Evolutionary conservation across 495 filamentous ascomycete genomes (phyloP).

Genomic region (Thozetella sp.): DNA sequence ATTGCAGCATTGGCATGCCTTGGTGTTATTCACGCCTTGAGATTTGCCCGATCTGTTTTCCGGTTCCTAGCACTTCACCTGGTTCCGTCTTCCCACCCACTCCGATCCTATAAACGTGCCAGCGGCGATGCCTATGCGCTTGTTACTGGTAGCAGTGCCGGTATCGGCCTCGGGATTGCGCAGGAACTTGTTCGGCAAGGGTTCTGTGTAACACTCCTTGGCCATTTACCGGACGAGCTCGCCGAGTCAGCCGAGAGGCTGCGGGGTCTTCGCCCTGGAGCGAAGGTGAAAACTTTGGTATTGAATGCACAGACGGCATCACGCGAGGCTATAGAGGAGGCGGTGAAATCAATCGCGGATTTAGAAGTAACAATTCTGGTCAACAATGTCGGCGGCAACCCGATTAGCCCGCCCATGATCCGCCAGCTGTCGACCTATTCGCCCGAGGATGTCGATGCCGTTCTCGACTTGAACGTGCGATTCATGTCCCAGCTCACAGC

Average conservation of each 20-base stretch:
- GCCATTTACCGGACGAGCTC: slow-evolving; percentile 31
- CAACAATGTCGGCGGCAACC: slow-evolving; percentile 30
- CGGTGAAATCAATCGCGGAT: slow-evolving; percentile 10
- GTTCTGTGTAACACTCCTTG: slow-evolving; percentile 58
- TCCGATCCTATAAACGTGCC: slow-evolving; percentile 10
- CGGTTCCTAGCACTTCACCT: slow-evolving; percentile 18
- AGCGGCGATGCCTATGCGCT: slow-evolving; percentile 43
- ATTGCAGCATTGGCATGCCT: no score
- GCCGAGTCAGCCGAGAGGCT: slow-evolving; percentile 9
- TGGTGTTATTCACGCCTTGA: no score
- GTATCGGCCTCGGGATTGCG: slow-evolving; percentile 55
- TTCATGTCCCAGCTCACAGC: slow-evolving; percentile 38
- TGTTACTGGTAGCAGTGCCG: slow-evolving; percentile 60
- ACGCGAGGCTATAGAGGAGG: slow-evolving; percentile 14
- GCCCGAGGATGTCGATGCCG: slow-evolving; percentile 23
- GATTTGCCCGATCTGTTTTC: background rate
- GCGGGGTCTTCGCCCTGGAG: slow-evolving; percentile 11
- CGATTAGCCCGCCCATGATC: slow-evolving; percentile 18
- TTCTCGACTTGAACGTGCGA: slow-evolving; percentile 29
- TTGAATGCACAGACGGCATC: slow-evolving; percentile 19
- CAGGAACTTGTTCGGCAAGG: slow-evolving; percentile 46
- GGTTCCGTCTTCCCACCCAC: slow-evolving; percentile 2
- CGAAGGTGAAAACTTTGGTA: slow-evolving; percentile 13
- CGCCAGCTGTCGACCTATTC: slow-evolving; percentile 15
- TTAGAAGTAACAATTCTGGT: slow-evolving; percentile 25